Conservation (phyloP, 2,329 filamentous ascomycete species). For the Venturia oleaginea region DNA sequence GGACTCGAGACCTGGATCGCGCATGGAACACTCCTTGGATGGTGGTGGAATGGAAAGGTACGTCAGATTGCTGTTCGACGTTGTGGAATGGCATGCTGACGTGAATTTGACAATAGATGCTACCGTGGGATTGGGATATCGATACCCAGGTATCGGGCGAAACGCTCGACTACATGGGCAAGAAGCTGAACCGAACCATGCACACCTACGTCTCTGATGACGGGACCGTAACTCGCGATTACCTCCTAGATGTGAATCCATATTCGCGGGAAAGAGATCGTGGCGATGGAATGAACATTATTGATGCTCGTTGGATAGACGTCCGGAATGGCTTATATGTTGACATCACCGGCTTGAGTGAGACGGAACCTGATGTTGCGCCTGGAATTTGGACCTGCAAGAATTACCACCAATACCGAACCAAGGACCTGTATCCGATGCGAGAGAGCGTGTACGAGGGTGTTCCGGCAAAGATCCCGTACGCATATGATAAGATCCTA, state of each 20-base stretch:
- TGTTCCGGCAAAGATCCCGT: conserved; percentile 60
- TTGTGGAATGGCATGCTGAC: conserved; percentile 18
- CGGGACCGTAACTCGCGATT: conserved; percentile 39
- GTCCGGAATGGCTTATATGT: conserved; percentile 67
- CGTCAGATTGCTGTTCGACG: background rate
- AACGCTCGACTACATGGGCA: conserved; percentile 57
- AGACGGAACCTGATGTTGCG: conserved; percentile 48
- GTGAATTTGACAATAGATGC: conserved; percentile 43
- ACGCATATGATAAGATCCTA: conserved; percentile 56
- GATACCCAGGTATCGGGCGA: conserved; percentile 67
- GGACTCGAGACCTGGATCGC: conserved; percentile 77
- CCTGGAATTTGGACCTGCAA: conserved; percentile 71
- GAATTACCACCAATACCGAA: conserved; percentile 64
- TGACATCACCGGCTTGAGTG: conserved; percentile 69
- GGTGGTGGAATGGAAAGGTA: conserved; percentile 74
- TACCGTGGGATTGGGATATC: conserved; percentile 79
- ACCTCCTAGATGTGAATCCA: conserved; percentile 70
- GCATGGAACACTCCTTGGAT: conserved; percentile 73
- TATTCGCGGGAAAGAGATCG: conserved; percentile 52
- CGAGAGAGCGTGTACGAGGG: conserved; percentile 67
- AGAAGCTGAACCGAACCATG: conserved; percentile 59
- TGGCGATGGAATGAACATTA: conserved; percentile 66
- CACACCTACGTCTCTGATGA: conserved; percentile 34
- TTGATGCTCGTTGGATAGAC: conserved; percentile 80
- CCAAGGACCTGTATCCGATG: conserved; percentile 67